phyloP scores from a whole-genome alignment of 73 alveolate species.

The Paramecium sonneborni region DNA sequence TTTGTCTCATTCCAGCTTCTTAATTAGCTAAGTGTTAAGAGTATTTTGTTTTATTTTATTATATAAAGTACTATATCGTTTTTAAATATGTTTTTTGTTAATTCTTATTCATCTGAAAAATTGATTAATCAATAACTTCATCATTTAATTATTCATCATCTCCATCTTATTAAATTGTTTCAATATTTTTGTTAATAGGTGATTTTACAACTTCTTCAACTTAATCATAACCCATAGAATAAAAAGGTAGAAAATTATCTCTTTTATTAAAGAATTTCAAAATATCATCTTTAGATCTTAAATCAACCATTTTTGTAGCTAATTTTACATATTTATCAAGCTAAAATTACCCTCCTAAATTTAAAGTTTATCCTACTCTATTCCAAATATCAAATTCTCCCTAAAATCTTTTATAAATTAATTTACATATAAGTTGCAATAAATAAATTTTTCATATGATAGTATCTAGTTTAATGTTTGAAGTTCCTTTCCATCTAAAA shows the following conservation, averaged over 20 bases:
- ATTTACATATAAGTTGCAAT: not conserved
- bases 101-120: not conserved
- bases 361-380: not conserved
- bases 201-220: not conserved
- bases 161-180: not conserved
- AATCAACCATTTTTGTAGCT: conserved; percentile 16
- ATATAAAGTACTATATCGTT: not conserved
- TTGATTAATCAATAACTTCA: conserved; percentile 13
- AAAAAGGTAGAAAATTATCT: not conserved
- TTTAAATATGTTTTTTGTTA: not conserved
- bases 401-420: not conserved
- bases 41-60: conserved; percentile 42
- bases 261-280: not conserved
- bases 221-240: not conserved
- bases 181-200: not conserved
- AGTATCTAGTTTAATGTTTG: not conserved
- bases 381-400: conserved; percentile 25
- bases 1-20: conserved; percentile 6
- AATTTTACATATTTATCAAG: not conserved
- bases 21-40: not conserved
- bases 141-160: not conserved
- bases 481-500: conserved; percentile 17
- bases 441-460: conserved; percentile 5
- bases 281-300: conserved; percentile 1
- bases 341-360: not conserved